Base-by-base conservation (phyloP, 2,329 filamentous ascomycete species). In the Tolypocladium pustulatum region DNA sequence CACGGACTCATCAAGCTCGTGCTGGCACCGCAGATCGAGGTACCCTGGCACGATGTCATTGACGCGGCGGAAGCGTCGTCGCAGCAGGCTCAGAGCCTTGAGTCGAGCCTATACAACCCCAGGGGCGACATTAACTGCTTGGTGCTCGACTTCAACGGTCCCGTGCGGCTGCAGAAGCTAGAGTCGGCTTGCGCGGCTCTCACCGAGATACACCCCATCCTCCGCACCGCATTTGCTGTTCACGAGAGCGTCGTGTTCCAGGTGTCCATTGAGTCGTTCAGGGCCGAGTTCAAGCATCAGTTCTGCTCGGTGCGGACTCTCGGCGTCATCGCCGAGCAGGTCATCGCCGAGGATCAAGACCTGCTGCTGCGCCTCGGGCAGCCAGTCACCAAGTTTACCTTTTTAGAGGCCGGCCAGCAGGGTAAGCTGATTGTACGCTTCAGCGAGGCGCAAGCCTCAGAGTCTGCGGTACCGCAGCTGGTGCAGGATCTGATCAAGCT, bases 181-280 rank as follows among this genome's bases (percentile, higher is more conserved):
- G 75, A 81, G 59, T 70, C 73, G 1, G 77, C 78, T 0, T 81
- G 79, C 62, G 69, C 72, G 27, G 72, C 73, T 15, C 70, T 82
- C 10, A 69, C 71, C 0, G 67, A 68, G 38, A 70, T 78, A 40
- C 80, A 82, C 49, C 76, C 78, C 0, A 79, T 81, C 34, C 72
- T 86, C 9, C 78, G 81, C 27, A 83, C 83, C 0, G 76, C 78
- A 0, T 85, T 85, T 58, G 72, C 79, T 2, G 68, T 73, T 0
- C 73, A 80, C 54, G 72, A 75, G 13, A 73, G 78, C 8, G 72
- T 71, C 2, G 70, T 81, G 0, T 81, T 77, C 62, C 80, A 82
- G 64, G 77, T 78, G 0, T 74, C 77, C 38, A 66, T 80, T 40
- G 73, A 73, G 54, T 71, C 73, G 2, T 75, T 73, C 62, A 69